Base-by-base conservation (phyloP, 345 rosid species). In the Bruguiera parviflora region DNA sequence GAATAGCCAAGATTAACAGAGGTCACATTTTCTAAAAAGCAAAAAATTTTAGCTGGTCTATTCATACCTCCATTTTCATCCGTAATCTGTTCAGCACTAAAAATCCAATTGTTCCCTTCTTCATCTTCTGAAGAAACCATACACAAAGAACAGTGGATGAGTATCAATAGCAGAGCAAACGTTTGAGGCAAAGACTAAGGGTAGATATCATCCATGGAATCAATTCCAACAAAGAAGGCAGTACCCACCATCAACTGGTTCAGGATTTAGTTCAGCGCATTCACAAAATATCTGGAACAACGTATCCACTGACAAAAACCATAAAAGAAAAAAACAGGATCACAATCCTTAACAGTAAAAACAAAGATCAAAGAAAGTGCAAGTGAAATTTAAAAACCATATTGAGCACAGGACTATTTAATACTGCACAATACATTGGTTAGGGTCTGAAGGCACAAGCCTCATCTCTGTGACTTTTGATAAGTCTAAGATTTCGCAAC, bases 241-340 rank as follows among this genome's bases (percentile, higher is more conserved):
- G 73, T 3, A 49, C 79, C 77, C 80, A 92, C 97, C 97, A 77
- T 85, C 89, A 64, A 86, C 59, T 18, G 92, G 96, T 68, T 92
- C 96, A 1, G 99, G 98, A 85, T 96, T 96, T 53, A 96, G 84
- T 82, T 90, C 97, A 22, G 98, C 96, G 61, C 99, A 88, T 78
- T 92, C 90, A 5, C 96, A 92, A 70, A 96, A 90, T 33, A 90
- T 67, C 75, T 87, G 88, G 81, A 96, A 96, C 59, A 96, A 72
- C 56, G 82, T 82, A 77, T 90, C 96, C 98, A 96, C 98, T 96
- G 67, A 64, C 71, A 4, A 56, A 56, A 56, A 79, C 1, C 49
- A 19, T 13, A 69, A 22, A 66, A n/a, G 3, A 8, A 64, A 63
- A 20, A 73, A 71, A 79, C n/a, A 25, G 11, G 3, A 25, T 0